These are phyloP conservation scores for Tetracladium maxilliforme DNA, from an alignment of 2,329 filamentous ascomycete species.

Conservation along the genomic window DNA sequence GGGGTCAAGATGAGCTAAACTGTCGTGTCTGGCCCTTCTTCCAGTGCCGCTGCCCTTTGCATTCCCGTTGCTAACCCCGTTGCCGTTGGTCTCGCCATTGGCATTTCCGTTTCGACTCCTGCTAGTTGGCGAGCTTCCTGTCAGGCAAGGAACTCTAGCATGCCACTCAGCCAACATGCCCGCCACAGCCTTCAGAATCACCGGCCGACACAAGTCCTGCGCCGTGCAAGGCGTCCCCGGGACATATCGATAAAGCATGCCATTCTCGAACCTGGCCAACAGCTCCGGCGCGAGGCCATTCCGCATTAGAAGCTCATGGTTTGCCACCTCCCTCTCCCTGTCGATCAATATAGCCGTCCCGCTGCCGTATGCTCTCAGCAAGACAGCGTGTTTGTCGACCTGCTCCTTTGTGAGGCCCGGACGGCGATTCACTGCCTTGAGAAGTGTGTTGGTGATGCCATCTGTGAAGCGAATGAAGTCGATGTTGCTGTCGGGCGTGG, in stretches of 20 bases:
- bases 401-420: slow-evolving; percentile 60
- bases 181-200: slow-evolving; percentile 73
- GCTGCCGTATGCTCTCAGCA: slow-evolving; percentile 87
- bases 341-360: slow-evolving; percentile 94
- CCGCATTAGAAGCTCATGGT: slow-evolving; percentile 76
- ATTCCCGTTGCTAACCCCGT: slow-evolving; percentile 14
- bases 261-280: slow-evolving; percentile 86
- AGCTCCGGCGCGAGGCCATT: slow-evolving; percentile 74
- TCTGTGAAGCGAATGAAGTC: slow-evolving; percentile 89
- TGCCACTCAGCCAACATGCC: slow-evolving; percentile 86
- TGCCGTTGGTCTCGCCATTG: slow-evolving; percentile 20
- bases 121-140: no score
- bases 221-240: slow-evolving; percentile 67
- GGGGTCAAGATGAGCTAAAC: slow-evolving; percentile 14
- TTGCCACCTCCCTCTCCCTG: slow-evolving; percentile 66
- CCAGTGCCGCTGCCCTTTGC: slow-evolving; percentile 13
- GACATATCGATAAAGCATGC: slow-evolving; percentile 88
- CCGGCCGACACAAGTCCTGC: slow-evolving; percentile 60
- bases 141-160: slow-evolving; percentile 50
- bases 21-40: no score
- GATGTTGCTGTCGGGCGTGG: slow-evolving; percentile 54
- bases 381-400: slow-evolving; percentile 70
- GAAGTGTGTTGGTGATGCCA: slow-evolving; percentile 89
- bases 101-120: slow-evolving; percentile 7
- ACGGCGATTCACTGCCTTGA: slow-evolving; percentile 60